phyloP scores from a whole-genome alignment of 2,329 filamentous ascomycete species.

The Verticillium albo-atrum region DNA sequence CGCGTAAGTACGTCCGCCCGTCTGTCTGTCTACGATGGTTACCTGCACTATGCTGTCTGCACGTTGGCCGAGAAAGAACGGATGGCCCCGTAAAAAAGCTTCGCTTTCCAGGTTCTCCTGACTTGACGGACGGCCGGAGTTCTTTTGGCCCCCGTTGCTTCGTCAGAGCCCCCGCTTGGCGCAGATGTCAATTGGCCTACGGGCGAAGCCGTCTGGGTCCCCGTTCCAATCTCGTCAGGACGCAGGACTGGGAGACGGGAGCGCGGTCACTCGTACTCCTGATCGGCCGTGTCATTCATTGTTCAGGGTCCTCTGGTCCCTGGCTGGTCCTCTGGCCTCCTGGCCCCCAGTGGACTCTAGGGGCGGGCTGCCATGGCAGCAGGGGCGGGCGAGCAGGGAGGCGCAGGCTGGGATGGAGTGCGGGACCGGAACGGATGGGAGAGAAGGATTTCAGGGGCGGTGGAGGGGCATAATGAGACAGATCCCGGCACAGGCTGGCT shows the following conservation, averaged over 20 bases:
- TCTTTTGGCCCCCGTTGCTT: not conserved
- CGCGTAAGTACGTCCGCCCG: too few relatives aligned
- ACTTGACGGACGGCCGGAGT: not conserved
- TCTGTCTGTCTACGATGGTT: too few relatives aligned
- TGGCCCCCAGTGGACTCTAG: too few relatives aligned
- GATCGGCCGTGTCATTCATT: not conserved
- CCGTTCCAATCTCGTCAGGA: not conserved
- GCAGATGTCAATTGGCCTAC: not conserved
- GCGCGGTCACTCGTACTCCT: too few relatives aligned
- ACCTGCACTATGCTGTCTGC: too few relatives aligned
- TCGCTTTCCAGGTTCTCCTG: not conserved
- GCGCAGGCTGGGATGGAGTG: not conserved
- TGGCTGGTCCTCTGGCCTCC: not conserved
- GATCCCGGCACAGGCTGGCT: too few relatives aligned
- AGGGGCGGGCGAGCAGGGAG: not conserved
- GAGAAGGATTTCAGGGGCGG: not conserved
- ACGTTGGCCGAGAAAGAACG: too few relatives aligned
- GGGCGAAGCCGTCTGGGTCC: not conserved
- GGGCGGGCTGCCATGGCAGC: not conserved
- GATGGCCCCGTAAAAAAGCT: too few relatives aligned
- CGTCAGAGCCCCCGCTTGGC: not conserved
- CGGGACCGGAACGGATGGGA: too few relatives aligned
- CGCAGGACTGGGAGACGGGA: not conserved
- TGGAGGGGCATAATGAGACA: not conserved
- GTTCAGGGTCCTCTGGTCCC: not conserved